Base-by-base conservation (phyloP, 805 yeast species). In the Sugiyamaella floridensis region DNA sequence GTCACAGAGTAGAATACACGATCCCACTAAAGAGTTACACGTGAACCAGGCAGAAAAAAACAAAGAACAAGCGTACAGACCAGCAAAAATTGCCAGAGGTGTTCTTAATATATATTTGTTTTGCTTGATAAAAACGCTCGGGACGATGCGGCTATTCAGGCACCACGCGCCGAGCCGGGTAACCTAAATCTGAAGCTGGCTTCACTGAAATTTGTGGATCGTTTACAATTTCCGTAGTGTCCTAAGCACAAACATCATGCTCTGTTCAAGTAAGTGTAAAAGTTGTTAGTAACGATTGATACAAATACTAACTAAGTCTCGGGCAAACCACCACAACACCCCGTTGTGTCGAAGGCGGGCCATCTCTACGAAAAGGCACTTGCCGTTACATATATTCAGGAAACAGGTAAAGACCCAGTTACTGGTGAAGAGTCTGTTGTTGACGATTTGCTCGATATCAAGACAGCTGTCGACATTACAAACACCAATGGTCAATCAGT, bases 401-500 rank as follows among this genome's bases (percentile, higher is more conserved):
- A 85, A 46, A 73, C 81, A 50, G 84, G 84, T 1, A 78, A 72
- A 43, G 98, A 90, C 64, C 98, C 98, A 1, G 71, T 89, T 18
- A 76, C 78, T 14, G 80, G 83, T 53, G 83, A 85, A 49, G 79
- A 83, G 1, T 68, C 89, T 55, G 57, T 74, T 0, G 60, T 65
- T 1, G 81, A 78, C 1, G 93, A 89, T 15, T 70, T 89, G 11
- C 70, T 89, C 7, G 69, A 65, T 2, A 60, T 79, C 18, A 64
- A 67, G 52, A 32, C 37, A 32, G 37, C 37, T 10, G 4, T 32
- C n/a, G n/a, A 32, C 9, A 11, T 22, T 22, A 4, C 37, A 5
- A 32, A 32, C n/a, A 4, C 37, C 4, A 20, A 29, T 19, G 29
- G 40, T 9, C 28, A 54, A n/a, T 57, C 67, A 2, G 66, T 67